These are phyloP conservation scores for Solanum sparsipilum DNA, from an alignment of 257 asterid genomes.

Conservation along the genomic window DNA sequence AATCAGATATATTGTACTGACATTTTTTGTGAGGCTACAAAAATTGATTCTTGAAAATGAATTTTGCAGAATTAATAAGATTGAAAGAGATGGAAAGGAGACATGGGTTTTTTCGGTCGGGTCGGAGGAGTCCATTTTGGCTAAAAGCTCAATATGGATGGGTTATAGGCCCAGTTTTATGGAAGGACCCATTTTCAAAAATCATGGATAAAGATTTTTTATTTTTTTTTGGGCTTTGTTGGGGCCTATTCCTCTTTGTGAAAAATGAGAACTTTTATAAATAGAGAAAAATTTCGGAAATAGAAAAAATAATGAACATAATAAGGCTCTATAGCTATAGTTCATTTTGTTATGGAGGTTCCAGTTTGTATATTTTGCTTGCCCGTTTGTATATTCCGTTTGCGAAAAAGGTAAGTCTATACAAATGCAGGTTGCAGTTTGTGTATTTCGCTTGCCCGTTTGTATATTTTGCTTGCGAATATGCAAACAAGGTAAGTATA, in stretches of 20 bases:
- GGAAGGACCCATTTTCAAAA: background rate
- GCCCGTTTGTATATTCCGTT: too few species aligned
- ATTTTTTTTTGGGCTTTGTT: background rate
- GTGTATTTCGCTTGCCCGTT: too few species aligned
- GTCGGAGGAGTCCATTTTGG: background rate
- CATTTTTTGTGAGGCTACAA: background rate
- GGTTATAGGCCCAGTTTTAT: background rate
- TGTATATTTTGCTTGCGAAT: too few species aligned
- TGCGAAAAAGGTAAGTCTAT: too few species aligned
- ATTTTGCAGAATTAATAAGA: background rate
- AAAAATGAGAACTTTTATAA: background rate
- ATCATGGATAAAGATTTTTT: background rate
- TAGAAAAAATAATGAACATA: too few species aligned
- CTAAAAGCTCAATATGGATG: background rate
- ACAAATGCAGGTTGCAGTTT: too few species aligned
- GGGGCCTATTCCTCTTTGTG: background rate
- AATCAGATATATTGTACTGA: background rate
- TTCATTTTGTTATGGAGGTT: too few species aligned
- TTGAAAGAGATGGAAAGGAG: background rate
- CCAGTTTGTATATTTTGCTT: too few species aligned
- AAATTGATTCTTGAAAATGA: background rate
- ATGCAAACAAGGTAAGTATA: too few species aligned
- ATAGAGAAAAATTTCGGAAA: too few species aligned
- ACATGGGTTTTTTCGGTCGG: background rate
- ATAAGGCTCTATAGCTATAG: too few species aligned